Percentiles rank a stretch among this genome's conserved stretches.
Conservation (phyloP, 2,329 filamentous ascomycete species). For the Ascochyta koolunga region DNA sequence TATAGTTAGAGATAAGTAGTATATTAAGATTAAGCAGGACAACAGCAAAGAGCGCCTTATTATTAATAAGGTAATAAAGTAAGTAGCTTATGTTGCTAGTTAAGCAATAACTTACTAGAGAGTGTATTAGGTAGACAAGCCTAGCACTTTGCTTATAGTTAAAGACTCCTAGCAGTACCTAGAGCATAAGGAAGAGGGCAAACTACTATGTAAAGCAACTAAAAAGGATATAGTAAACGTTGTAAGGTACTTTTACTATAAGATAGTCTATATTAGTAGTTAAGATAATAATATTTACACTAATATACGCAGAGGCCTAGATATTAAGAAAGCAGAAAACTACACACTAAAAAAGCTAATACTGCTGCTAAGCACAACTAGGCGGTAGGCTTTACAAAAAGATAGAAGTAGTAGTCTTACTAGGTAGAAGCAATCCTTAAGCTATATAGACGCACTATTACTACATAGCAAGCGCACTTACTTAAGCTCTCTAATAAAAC, state of each 20-base stretch:
- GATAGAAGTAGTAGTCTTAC: neutral
- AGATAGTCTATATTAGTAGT: slow-evolving; percentile 48
- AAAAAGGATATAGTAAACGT: slow-evolving; percentile 48
- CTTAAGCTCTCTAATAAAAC: slow-evolving; percentile 21
- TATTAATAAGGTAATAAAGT: slow-evolving; percentile 24
- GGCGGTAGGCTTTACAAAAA: slow-evolving; percentile 1
- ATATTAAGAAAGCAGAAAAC: slow-evolving; percentile 44
- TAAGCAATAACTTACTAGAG: slow-evolving; percentile 27
- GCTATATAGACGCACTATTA: slow-evolving; percentile 13
- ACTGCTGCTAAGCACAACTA: slow-evolving; percentile 10
- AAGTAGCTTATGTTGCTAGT: slow-evolving; percentile 18
- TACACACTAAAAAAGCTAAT: slow-evolving; percentile 36
- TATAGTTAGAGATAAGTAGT: slow-evolving; percentile 37
- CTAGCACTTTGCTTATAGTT: slow-evolving; percentile 45
- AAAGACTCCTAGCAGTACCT: slow-evolving; percentile 56
- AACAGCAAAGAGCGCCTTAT: slow-evolving; percentile 23
- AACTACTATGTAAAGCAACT: slow-evolving; percentile 48
- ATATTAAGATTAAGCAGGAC: slow-evolving; percentile 51
- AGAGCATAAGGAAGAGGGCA: slow-evolving; percentile 52
- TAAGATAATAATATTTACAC: slow-evolving; percentile 44
- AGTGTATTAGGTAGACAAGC: neutral
- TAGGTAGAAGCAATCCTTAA: slow-evolving; percentile 10
- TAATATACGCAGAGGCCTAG: slow-evolving; percentile 41
- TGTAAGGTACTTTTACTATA: slow-evolving; percentile 52
- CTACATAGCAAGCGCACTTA: slow-evolving; percentile 24